Evolutionary conservation across 177 flowering plant genomes (phyloP), one percentile per base, ranked within the genome.

Genomic region (Vitis hybrid): DNA sequence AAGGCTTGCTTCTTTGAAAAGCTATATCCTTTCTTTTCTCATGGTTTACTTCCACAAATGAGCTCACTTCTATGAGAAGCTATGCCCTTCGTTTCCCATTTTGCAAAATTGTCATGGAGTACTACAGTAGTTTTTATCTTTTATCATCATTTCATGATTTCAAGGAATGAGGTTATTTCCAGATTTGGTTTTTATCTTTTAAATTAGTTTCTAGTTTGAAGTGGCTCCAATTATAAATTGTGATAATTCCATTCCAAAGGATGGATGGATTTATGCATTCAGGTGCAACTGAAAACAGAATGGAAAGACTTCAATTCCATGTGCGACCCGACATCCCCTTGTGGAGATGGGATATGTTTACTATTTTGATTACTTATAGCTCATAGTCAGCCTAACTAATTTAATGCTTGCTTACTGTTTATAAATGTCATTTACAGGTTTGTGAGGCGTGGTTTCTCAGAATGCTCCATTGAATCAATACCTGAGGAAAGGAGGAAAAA

Each of bases 371-470:
- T 54, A 5, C 57, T 5, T 54, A 0, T 54, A n/a, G 57, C 12
- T 54, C 57, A 54, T 27, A 24, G 11, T 17, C 35, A 61, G 19
- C 7, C 27, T 65, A 19, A 40, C 30, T 17, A 9, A 49, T 30
- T 30, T 21, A 48, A 15, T 60, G 57, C 48, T 30, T 18, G n/a
- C 55, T 51, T 35, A 3, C 56, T 24, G 62, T 48, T 49, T 40
- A 8, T 50, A 46, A 54, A 3, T 18, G 52, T 55, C 46, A 54
- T 65, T 62, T 56, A 57, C 85, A 94, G 98, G 98, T 95, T 95
- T 85, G 94, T 87, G 61, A 84, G 92, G 74, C 98, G 99, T 40
- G 99, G 98, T 30, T 95, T 95, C 75, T 80, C 83, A 3, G 92
- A 90, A 70, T 95, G 98, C 77, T 78, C 97, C 12, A 84, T 95